phyloP scores from a whole-genome alignment of 2,329 filamentous ascomycete genomes.

The Cladobotryum mycophilum region DNA sequence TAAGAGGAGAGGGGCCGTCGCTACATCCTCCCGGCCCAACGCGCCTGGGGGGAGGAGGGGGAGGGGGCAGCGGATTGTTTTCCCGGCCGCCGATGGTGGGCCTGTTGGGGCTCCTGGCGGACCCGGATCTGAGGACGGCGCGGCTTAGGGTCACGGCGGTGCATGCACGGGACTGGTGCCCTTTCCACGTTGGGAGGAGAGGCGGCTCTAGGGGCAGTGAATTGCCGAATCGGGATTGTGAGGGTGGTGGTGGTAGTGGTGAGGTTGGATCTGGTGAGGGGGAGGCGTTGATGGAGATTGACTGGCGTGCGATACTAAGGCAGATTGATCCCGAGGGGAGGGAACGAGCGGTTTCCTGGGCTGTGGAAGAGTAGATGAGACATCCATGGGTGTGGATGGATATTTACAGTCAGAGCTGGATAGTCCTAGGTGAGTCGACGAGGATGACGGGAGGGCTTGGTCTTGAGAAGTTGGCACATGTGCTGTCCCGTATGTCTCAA shows the following conservation, averaged over 20 bases:
- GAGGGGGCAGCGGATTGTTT: slow-evolving; percentile 14
- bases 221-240: not conserved
- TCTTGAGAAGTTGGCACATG: no score
- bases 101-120: slow-evolving; percentile 36
- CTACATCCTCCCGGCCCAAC: no score
- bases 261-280: not conserved
- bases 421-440: no score
- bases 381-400: no score
- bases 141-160: slow-evolving; percentile 30
- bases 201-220: not conserved
- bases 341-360: slow-evolving; percentile 15
- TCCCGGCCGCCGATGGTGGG: slow-evolving; percentile 25
- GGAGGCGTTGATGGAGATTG: slow-evolving; percentile 22
- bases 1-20: slow-evolving; percentile 10
- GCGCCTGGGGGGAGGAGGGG: no score
- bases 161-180: slow-evolving; percentile 36
- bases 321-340: slow-evolving; percentile 24
- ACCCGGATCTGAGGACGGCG: slow-evolving; percentile 38
- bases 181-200: slow-evolving; percentile 29
- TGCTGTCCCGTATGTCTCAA: no score
- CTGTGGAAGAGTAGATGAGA: slow-evolving; percentile 1
- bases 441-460: no score
- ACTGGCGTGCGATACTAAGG: slow-evolving; percentile 27
- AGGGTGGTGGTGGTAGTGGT: not conserved
- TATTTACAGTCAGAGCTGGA: no score